Evolutionary conservation across 2,329 filamentous ascomycete species (phyloP), one percentile per base, ranked within the genome.

Genomic region (Phaeosphaeria sp.): DNA sequence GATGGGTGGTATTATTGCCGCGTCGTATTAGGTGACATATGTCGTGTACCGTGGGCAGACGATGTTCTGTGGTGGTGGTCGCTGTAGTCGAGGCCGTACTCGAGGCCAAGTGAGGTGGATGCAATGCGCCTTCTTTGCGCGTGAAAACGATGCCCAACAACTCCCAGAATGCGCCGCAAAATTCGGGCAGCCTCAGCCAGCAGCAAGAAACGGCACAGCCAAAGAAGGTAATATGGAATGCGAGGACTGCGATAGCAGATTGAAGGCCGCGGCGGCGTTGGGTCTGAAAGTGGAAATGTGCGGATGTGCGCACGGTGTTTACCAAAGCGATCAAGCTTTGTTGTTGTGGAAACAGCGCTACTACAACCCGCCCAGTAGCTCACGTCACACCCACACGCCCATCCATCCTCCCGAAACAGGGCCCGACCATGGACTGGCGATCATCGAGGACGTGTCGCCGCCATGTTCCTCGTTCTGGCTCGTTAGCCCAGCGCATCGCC

Each of bases 151-250:
- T 53, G 43, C 50, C 51, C 55, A 59, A 58, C 51, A 46, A 52
- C 57, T 49, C 53, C 59, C 48, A 60, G 55, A 54, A 56, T 53
- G 21, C 40, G 59, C 62, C 57, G 55, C 62, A 67, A 63, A 60
- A 59, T 62, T 57, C 7, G 65, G 51, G 59, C 63, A 65, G 3
- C 30, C 66, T 63, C 56, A 59, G 66, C 63, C 61, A 53, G 59
- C 62, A 59, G 57, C 58, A 55, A 55, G 43, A 53, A 51, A 59
- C 68, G 59, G 66, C 66, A 57, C 64, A 55, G 63, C 64, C 67
- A 63, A 68, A 71, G 67, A 74, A 73, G 61, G 67, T 58, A 72
- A 68, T 66, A 68, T 63, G 67, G 66, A 72, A 73, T 71, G 67
- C 53, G 65, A 59, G 56, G 58, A 61, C 53, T 57, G 58, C 58